Percentiles rank a stretch among this genome's conserved stretches.
These are phyloP conservation scores for Combretum micranthum DNA, from an alignment of 345 rosid species.

Conservation along the genomic window DNA sequence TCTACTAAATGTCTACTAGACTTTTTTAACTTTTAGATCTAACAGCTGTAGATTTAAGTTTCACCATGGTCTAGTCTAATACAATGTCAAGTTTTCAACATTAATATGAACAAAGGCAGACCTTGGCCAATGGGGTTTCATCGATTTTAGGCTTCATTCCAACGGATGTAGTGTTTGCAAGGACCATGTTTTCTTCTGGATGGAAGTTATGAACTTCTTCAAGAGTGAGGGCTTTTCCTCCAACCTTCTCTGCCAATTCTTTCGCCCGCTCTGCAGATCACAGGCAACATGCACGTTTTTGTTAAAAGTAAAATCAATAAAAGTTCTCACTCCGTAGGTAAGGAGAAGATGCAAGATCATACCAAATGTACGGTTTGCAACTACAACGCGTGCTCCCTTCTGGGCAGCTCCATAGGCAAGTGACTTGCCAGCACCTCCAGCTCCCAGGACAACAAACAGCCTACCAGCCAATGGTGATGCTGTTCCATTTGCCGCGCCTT, in stretches of 20 bases:
- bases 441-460: conserved; percentile 32
- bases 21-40: too few species aligned
- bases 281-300: neutral
- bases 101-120: neutral
- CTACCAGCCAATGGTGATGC: conserved; percentile 34
- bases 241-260: conserved; percentile 36
- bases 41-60: too few species aligned
- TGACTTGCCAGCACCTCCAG: conserved; percentile 43
- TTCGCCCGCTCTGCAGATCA: conserved; percentile 24
- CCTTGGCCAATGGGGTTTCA: conserved; percentile 34
- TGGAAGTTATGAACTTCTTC: conserved; percentile 34
- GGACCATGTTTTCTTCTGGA: conserved; percentile 42
- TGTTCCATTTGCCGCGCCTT: conserved; percentile 11
- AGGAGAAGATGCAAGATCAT: neutral
- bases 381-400: conserved; percentile 38
- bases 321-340: too few species aligned
- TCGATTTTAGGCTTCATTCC: conserved; percentile 36
- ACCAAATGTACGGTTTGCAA: conserved; percentile 37
- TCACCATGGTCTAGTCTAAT: neutral
- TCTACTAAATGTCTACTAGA: neutral
- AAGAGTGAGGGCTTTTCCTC: conserved; percentile 30
- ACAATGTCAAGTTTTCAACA: neutral
- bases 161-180: conserved; percentile 40
- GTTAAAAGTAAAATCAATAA: too few species aligned
- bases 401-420: conserved; percentile 43